Base-by-base conservation (phyloP, 495 filamentous ascomycete species). In the Annulohypoxylon maeteangense region DNA sequence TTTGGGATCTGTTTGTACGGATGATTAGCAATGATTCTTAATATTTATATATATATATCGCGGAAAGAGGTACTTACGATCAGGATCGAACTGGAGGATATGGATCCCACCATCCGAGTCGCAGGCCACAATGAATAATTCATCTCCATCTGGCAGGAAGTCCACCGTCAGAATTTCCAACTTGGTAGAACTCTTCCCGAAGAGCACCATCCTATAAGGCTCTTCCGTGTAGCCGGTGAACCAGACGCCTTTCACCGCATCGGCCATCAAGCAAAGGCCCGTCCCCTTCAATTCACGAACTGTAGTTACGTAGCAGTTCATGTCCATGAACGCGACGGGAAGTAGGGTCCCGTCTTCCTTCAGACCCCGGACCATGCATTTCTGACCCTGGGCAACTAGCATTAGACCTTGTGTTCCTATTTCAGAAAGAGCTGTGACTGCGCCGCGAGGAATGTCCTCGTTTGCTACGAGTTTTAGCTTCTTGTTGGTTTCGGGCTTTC, bases 271-370 rank as follows among this genome's bases (percentile, higher is more conserved):
- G 70, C 89, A 92, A 75, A 98, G 84, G 3, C 95, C 94, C 0
- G 93, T 96, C 1, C 91, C 89, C 23, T 87, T 87, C 38, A 98
- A 84, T 69, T 92, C 92, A 76, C 94, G 96, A 50, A 91, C 89
- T 3, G 90, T 86, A 1, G 87, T 92, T 31, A 97, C 91, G 78
- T 95, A 94, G 80, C 92, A 93, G 82, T 92, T 94, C 90, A 97
- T 94, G 74, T 99, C 95, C 89, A 99, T 92, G 74, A 99, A 99
- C 0, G 95, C 95, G 22, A 98, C 95, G 0, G 95, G 95, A 1
- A 98, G 85, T 47, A 98, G 85, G 3, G 89, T 91, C 1, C 92
- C 91, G 72, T 99, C 95, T 80, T 98, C 95, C 74, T 98, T 98
- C 0, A 99, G 84, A 38, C 95, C 95, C 54, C 95, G 85, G 2